Base-by-base conservation (phyloP, 2,329 filamentous ascomycete species). In the Trichoderma breve region DNA sequence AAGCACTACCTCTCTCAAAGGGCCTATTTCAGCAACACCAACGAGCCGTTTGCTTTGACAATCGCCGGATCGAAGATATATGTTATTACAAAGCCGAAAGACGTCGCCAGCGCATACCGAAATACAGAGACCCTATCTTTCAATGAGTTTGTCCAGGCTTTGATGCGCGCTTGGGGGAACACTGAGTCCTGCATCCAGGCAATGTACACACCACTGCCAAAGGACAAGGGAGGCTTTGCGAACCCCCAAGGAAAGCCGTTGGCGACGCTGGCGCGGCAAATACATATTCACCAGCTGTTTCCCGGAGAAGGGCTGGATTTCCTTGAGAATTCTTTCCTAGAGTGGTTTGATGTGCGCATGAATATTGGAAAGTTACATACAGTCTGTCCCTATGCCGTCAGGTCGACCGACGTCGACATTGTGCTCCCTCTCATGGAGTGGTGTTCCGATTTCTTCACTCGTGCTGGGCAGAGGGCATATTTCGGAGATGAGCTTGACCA, bases 41-140 rank as follows among this genome's bases (percentile, higher is more conserved):
- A 73, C 6, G 75, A 77, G 14, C 78, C 77, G 0, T 78, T 78
- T 62, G 71, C 76, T 11, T 57, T 79, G 6, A 77, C 75, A 1
- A 70, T 69, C 30, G 72, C 74, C 39, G 76, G 76, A 12, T 62
- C 57, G 11, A 77, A 68, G 7, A 73, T 76, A n/a, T 79, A 79
- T 60, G 72, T 79, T 26, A 65, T 79, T 1, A 76, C 76, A 6
- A 62, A 76, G 14, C 32, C 73, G 1, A 73, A 76, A 51, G 70
- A 78, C n/a, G 71, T 73, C 2, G 74, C 71, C 1, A 73, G 76
- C 14, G 74, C 76, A 18, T 76, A 78, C 73, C 73, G 75, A 15
- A 74, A 78, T 68, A 74, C 36, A 14, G 53, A 77, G 7, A 73
- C 76, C 2, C 72, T 79, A 4, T 76, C 75, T 2, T 76, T 77